Percentiles rank a stretch among this genome's conserved stretches.
Evolutionary conservation across 106 monocot species (phyloP).

Genomic region (Dendrobium huoshanense): DNA sequence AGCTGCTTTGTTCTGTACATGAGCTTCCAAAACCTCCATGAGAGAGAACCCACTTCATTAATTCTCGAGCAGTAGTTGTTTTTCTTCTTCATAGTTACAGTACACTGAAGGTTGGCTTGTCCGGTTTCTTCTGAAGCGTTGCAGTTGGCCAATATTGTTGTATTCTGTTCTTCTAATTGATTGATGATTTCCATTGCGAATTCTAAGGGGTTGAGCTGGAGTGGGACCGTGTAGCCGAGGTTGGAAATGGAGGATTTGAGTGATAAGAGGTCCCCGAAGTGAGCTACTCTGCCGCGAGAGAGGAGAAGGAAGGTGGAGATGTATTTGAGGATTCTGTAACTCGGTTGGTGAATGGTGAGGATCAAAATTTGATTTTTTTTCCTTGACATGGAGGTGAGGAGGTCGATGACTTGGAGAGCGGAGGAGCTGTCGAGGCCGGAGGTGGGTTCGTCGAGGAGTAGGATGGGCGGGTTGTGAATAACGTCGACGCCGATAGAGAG

Average conservation of each 20-base stretch:
- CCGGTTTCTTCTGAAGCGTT: background rate
- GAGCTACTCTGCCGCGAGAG: slow-evolving; percentile 57
- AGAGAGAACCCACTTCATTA: slow-evolving; percentile 42
- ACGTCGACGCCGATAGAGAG: slow-evolving; percentile 80
- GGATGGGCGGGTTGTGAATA: slow-evolving; percentile 70
- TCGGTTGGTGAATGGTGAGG: slow-evolving; percentile 94
- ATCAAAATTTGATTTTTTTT: slow-evolving; percentile 50
- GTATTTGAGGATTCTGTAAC: slow-evolving; percentile 70
- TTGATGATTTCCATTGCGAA: slow-evolving; percentile 76
- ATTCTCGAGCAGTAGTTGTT: slow-evolving; percentile 25
- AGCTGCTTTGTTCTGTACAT: slow-evolving; percentile 85
- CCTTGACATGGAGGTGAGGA: slow-evolving; percentile 62
- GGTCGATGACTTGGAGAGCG: slow-evolving; percentile 63
- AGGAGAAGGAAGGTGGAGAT: slow-evolving; percentile 65
- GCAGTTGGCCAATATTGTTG: background rate
- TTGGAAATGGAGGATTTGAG: slow-evolving; percentile 47
- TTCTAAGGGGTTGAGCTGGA: slow-evolving; percentile 57
- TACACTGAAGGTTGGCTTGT: background rate
- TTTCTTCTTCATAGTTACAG: background rate
- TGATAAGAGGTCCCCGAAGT: slow-evolving; percentile 43
- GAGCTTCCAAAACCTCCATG: slow-evolving; percentile 65
- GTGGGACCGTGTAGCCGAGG: slow-evolving; percentile 46
- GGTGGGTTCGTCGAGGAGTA: slow-evolving; percentile 94
- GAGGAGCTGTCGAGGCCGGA: slow-evolving; percentile 91
- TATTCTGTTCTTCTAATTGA: slow-evolving; percentile 33